A percentile compares a stretch with the other conserved stretches of the same genome.
phyloP scores from a whole-genome alignment of 371 early-diverging fungal genomes.

The Actinomortierella ambigua region DNA sequence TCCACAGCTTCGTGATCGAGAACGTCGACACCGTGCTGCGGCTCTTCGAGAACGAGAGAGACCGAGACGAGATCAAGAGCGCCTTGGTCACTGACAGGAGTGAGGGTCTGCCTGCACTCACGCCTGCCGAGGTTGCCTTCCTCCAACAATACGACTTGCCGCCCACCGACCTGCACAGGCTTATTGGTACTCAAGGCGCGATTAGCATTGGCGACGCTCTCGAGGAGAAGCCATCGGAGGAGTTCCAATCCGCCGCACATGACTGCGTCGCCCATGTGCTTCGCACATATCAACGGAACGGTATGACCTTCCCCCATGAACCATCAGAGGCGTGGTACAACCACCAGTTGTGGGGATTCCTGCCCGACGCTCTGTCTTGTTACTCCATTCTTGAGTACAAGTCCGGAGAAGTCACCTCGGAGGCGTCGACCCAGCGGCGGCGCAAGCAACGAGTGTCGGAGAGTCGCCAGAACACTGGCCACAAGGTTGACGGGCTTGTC shows the following conservation, averaged over 20 bases:
- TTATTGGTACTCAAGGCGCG: slow-evolving; percentile 8
- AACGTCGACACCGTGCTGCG: slow-evolving; percentile 10
- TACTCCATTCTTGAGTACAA: slow-evolving; percentile 9
- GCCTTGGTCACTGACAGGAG: slow-evolving; percentile 13
- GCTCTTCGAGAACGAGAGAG: slow-evolving; percentile 6
- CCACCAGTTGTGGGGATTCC: slow-evolving; percentile 13
- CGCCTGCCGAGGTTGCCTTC: slow-evolving; percentile 15
- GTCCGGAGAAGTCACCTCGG: slow-evolving; percentile 15
- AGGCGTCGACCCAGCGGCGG: slow-evolving; percentile 8
- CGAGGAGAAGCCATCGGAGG: slow-evolving; percentile 18
- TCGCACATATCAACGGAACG: slow-evolving; percentile 7
- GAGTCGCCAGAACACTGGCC: slow-evolving; percentile 11
- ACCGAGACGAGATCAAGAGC: slow-evolving; percentile 12
- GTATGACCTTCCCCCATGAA: slow-evolving; percentile 5
- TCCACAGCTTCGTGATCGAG: slow-evolving; percentile 20
- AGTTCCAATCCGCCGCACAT: slow-evolving; percentile 13
- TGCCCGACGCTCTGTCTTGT: slow-evolving; percentile 10
- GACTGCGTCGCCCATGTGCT: slow-evolving; percentile 14
- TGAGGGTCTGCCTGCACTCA: slow-evolving; percentile 15
- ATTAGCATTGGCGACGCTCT: slow-evolving; percentile 11
- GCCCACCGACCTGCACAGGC: slow-evolving; percentile 11
- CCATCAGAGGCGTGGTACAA: slow-evolving; percentile 14
- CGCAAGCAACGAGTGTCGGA: slow-evolving; percentile 11
- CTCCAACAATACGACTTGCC: slow-evolving; percentile 17
- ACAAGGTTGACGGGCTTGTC: slow-evolving; percentile 19